Evolutionary conservation across 2,329 filamentous ascomycete species (phyloP).

Genomic region (Aspergillus luchuensis): DNA sequence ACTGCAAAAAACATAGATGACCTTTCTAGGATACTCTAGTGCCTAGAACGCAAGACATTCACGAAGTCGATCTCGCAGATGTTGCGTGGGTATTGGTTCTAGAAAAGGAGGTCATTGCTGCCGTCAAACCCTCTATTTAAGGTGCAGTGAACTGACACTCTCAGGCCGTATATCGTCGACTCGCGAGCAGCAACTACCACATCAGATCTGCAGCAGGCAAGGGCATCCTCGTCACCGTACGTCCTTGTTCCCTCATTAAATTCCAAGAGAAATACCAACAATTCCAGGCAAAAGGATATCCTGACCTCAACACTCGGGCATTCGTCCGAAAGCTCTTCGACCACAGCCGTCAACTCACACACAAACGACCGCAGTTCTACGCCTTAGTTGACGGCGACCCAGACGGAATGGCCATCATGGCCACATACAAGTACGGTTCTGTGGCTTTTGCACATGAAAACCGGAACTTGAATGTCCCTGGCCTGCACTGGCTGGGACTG

Average conservation of each 20-base stretch:
- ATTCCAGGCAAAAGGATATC: slow-evolving; percentile 63
- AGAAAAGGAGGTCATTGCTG: slow-evolving; percentile 61
- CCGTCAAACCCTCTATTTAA: not conserved
- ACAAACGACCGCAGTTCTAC: slow-evolving; percentile 47
- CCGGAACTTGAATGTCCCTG: slow-evolving; percentile 47
- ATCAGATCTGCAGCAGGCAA: slow-evolving; percentile 40
- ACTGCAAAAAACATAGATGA: not conserved
- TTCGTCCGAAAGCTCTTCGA: slow-evolving; percentile 53
- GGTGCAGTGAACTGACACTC: not conserved
- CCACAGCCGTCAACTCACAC: slow-evolving; percentile 24
- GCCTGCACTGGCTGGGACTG: slow-evolving; percentile 62
- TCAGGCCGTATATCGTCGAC: slow-evolving; percentile 62
- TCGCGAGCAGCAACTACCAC: slow-evolving; percentile 54
- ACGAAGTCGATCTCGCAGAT: slow-evolving; percentile 48
- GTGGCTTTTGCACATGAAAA: slow-evolving; percentile 58
- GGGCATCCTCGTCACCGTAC: slow-evolving; percentile 60
- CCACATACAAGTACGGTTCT: slow-evolving; percentile 65
- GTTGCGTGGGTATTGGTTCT: slow-evolving; percentile 62
- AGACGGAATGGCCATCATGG: slow-evolving; percentile 64
- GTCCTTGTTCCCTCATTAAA: slow-evolving; percentile 11
- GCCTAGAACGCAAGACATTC: slow-evolving; percentile 50
- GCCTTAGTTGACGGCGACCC: slow-evolving; percentile 63
- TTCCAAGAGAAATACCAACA: not conserved
- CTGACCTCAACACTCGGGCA: slow-evolving; percentile 59
- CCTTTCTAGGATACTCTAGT: slow-evolving; percentile 55